Percentiles rank a stretch among this genome's conserved stretches.
These are phyloP conservation scores for Quercus suber DNA, from an alignment of 306 rosid genomes.

Conservation along the genomic window DNA sequence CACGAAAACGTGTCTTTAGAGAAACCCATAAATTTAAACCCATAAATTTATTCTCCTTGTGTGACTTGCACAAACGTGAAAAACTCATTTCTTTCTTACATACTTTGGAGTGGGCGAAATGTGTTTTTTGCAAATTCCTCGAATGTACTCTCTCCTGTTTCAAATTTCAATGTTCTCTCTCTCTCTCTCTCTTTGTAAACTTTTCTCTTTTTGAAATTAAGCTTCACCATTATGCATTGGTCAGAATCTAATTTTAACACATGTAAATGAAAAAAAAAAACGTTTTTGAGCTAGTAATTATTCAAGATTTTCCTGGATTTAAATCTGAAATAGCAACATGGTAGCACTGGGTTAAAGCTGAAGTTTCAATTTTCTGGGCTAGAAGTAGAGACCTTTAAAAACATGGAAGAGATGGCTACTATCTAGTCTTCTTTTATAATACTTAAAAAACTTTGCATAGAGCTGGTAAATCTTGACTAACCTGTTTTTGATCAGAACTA, in stretches of 20 bases:
- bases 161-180: not conserved
- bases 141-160: not conserved
- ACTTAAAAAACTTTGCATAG: not conserved
- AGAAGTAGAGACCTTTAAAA: not conserved
- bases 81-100: no score
- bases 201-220: not conserved
- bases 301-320: not conserved
- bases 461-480: not conserved
- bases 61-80: no score
- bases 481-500: constrained; percentile 2
- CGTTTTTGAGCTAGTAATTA: not conserved
- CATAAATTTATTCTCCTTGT: no score
- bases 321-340: not conserved
- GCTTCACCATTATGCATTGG: not conserved
- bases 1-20: no score
- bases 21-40: no score
- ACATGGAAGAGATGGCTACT: not conserved
- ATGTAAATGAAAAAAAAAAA: not conserved
- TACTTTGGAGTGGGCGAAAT: no score
- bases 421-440: not conserved
- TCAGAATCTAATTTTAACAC: not conserved
- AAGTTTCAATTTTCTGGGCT: not conserved
- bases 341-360: not conserved
- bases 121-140: not conserved
- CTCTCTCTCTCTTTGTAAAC: not conserved